A percentile compares a stretch with the other conserved stretches of the same genome.
These are phyloP conservation scores for Flaveria bidentis DNA, from an alignment of 129 eudicot genomes.

Conservation along the genomic window DNA sequence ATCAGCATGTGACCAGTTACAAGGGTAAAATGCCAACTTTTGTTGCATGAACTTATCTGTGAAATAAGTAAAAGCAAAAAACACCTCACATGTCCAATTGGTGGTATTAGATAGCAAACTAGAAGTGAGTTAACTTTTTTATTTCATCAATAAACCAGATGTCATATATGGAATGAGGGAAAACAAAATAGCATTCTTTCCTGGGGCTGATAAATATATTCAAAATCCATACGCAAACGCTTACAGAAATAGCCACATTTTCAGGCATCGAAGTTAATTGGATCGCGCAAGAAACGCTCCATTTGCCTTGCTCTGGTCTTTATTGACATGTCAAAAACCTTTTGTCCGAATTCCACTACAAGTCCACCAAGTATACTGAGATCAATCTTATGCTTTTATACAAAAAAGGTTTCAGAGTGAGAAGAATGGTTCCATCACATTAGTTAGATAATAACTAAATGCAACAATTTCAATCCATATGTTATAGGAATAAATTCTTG, in stretches of 20 bases:
- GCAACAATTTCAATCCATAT: neutral
- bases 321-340: constrained; percentile 88
- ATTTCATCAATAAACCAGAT: constrained; percentile 29
- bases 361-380: constrained; percentile 87
- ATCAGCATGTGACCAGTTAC: neutral
- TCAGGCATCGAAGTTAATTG: constrained; percentile 51
- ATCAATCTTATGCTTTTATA: constrained; percentile 56
- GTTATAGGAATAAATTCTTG: neutral
- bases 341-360: constrained; percentile 80
- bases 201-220: constrained; percentile 4
- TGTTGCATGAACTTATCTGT: neutral
- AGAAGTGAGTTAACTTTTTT: constrained; percentile 1
- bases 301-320: constrained; percentile 85
- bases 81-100: neutral
- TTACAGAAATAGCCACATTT: constrained; percentile 2
- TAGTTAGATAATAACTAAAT: neutral
- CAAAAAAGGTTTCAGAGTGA: constrained; percentile 9
- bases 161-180: neutral
- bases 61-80: neutral
- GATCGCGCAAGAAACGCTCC: constrained; percentile 90
- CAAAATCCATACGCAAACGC: constrained; percentile 5
- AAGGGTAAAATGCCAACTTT: neutral
- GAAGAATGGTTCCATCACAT: neutral
- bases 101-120: neutral
- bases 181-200: constrained; percentile 3